phyloP scores from a whole-genome alignment of 331 rosid genomes.

The Saraca asoca region DNA sequence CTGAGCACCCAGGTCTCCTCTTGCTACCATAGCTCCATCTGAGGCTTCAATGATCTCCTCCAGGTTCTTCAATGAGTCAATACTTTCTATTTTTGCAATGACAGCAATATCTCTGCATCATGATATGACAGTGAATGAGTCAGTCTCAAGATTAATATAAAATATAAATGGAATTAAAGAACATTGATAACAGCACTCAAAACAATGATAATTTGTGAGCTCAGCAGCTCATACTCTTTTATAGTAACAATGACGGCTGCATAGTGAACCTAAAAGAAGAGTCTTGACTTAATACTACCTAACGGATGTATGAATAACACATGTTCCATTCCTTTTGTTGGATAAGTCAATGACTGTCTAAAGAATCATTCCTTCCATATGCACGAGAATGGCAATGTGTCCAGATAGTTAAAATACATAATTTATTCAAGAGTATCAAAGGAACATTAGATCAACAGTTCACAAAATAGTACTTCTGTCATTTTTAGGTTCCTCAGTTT shows the following conservation, averaged over 20 bases:
- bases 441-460: not conserved
- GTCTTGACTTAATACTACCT: too few species aligned
- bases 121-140: conserved; percentile 26
- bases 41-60: conserved; percentile 89
- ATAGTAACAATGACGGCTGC: not conserved
- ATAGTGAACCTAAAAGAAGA: not conserved
- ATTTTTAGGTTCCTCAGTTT: not conserved
- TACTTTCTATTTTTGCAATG: conserved; percentile 94
- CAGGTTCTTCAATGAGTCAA: conserved; percentile 93
- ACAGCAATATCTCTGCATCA: conserved; percentile 71
- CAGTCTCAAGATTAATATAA: conserved; percentile 5
- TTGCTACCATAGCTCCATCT: conserved; percentile 99
- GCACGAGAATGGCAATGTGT: not conserved
- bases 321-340: too few species aligned
- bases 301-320: too few species aligned
- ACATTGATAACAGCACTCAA: not conserved
- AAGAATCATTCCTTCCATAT: too few species aligned
- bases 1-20: conserved; percentile 99
- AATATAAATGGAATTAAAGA: conserved; percentile 6
- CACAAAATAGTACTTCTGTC: not conserved
- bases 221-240: conserved; percentile 11
- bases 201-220: not conserved
- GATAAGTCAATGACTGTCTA: too few species aligned
- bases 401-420: not conserved
- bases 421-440: not conserved